A percentile compares a stretch with the other conserved stretches of the same genome.
Conservation (phyloP, 805 yeast genomes). For the Kuraishia piskuri region DNA sequence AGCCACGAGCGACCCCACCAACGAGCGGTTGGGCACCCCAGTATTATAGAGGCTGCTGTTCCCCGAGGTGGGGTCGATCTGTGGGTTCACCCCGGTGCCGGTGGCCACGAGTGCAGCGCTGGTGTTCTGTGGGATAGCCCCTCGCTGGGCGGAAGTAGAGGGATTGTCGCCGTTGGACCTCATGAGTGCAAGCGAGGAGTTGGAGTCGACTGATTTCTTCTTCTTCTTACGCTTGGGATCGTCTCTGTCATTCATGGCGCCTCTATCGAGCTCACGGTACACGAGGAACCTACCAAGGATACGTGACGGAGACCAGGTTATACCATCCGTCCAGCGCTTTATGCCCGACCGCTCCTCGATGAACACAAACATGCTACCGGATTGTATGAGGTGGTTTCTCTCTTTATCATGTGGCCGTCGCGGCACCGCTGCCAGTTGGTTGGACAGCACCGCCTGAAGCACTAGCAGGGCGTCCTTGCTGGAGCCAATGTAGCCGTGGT, state of each 20-base stretch:
- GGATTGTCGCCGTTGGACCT: background rate
- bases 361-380: conserved; percentile 81
- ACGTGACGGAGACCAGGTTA: conserved; percentile 87
- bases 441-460: conserved; percentile 69
- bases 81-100: too few species aligned
- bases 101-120: background rate
- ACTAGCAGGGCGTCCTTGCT: conserved; percentile 78
- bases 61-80: background rate
- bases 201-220: background rate
- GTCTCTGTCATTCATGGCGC: conserved; percentile 22
- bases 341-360: conserved; percentile 77
- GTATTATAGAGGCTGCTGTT: background rate
- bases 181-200: background rate
- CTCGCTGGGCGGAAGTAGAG: too few species aligned
- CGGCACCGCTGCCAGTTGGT: conserved; percentile 50
- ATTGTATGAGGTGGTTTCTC: conserved; percentile 50
- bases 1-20: conserved; percentile 50
- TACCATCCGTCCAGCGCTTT: conserved; percentile 96
- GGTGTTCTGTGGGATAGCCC: too few species aligned
- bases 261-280: conserved; percentile 59
- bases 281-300: conserved; percentile 79
- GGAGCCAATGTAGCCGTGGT: conserved; percentile 67
- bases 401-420: conserved; percentile 82
- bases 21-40: conserved; percentile 23
- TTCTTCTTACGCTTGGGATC: conserved; percentile 3